phyloP scores from a whole-genome alignment of 257 asterid genomes.

The Coffea eugenioides region DNA sequence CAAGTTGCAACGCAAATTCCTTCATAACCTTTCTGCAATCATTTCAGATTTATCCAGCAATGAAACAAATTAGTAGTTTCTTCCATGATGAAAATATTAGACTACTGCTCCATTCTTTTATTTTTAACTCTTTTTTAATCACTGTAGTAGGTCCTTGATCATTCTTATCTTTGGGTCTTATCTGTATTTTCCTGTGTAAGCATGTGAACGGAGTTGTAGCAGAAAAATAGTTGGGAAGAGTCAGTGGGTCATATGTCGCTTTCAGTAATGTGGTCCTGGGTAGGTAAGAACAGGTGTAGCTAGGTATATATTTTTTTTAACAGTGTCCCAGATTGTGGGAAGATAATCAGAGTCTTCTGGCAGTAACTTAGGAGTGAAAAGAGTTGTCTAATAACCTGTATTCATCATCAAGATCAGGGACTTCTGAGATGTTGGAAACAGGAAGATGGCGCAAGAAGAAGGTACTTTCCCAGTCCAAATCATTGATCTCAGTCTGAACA shows the following conservation, averaged over 20 bases:
- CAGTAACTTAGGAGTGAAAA: neutral
- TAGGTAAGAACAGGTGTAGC: slow-evolving; percentile 9
- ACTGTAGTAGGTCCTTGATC: neutral
- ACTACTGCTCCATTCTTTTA: neutral
- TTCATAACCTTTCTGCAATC: slow-evolving; percentile 54
- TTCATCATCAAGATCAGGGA: slow-evolving; percentile 61
- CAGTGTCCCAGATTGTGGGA: slow-evolving; percentile 27
- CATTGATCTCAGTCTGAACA: slow-evolving; percentile 47
- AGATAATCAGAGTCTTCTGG: neutral
- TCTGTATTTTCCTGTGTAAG: neutral
- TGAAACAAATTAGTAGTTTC: neutral
- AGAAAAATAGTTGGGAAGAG: neutral
- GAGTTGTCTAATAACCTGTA: slow-evolving; percentile 40
- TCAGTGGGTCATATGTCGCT: neutral
- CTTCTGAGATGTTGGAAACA: slow-evolving; percentile 50
- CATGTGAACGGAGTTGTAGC: neutral
- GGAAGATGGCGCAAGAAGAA: slow-evolving; percentile 65
- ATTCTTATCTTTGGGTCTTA: neutral
- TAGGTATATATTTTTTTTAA: slow-evolving; percentile 8
- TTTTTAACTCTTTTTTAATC: neutral
- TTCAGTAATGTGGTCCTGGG: slow-evolving; percentile 19
- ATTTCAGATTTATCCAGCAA: neutral
- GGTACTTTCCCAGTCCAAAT: slow-evolving; percentile 72
- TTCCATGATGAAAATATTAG: neutral
- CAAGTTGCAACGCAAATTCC: slow-evolving; percentile 56